A percentile compares a stretch with the other conserved stretches of the same genome.
Evolutionary conservation across 1,284 basidiomycete species (phyloP).

Genomic region (Pyrrhoderma noxium): DNA sequence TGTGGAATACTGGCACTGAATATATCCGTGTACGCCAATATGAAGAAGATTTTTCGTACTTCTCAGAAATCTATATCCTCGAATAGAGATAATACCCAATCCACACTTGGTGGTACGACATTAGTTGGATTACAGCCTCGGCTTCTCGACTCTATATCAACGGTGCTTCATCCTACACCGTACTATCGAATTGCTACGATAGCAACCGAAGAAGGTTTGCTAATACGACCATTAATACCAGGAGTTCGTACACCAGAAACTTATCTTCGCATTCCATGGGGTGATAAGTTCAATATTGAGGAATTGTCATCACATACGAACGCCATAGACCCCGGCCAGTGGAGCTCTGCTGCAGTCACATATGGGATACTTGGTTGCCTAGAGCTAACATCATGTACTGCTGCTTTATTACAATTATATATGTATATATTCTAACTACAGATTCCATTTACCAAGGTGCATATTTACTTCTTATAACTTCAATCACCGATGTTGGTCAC

Average conservation of each 20-base stretch:
- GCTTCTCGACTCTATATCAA: conserved; percentile 42
- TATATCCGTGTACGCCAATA: not conserved
- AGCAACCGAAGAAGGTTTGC: conserved; percentile 50
- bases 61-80: conserved; percentile 3
- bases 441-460: conserved; percentile 8
- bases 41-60: conserved; percentile 12
- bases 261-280: conserved; percentile 55
- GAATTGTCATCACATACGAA: conserved; percentile 31
- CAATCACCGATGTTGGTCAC: conserved; percentile 12
- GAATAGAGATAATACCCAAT: not conserved
- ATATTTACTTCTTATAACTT: conserved; percentile 17
- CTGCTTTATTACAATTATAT: not conserved
- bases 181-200: conserved; percentile 58
- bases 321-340: conserved; percentile 22
- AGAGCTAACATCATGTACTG: conserved; percentile 57
- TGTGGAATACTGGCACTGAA: too few relatives aligned
- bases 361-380: conserved; percentile 69
- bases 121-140: conserved; percentile 45
- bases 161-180: conserved; percentile 65
- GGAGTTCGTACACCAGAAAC: conserved; percentile 30
- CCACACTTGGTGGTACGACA: not conserved
- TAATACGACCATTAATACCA: conserved; percentile 50
- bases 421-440: conserved; percentile 10
- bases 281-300: conserved; percentile 47
- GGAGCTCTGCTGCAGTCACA: conserved; percentile 41